phyloP scores from a whole-genome alignment of 148 eudicot species.

The Arctostaphylos glauca region DNA sequence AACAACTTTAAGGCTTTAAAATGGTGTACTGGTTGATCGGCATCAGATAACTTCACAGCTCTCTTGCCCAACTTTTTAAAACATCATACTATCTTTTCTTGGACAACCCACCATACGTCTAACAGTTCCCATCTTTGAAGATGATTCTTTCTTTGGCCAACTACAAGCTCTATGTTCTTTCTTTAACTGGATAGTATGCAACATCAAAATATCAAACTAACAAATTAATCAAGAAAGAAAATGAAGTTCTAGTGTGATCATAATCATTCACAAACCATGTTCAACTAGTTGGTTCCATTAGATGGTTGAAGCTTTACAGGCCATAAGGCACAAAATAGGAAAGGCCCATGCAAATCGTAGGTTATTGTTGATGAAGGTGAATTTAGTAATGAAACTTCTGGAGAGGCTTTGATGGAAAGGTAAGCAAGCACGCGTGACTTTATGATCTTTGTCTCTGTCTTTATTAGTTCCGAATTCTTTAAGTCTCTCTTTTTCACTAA shows the following conservation, averaged over 20 bases:
- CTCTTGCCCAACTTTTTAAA: constrained; percentile 52
- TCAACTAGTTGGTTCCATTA: constrained; percentile 25
- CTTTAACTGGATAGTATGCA: constrained; percentile 80
- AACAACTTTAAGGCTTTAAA: constrained; percentile 49
- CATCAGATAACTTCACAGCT: constrained; percentile 60
- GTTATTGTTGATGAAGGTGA: constrained; percentile 21
- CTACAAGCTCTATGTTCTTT: constrained; percentile 80
- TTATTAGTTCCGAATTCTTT: constrained; percentile 27
- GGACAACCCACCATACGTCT: constrained; percentile 46
- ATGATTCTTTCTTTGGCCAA: constrained; percentile 70
- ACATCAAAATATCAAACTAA: constrained; percentile 42
- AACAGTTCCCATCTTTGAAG: constrained; percentile 56
- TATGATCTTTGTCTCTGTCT: constrained; percentile 27
- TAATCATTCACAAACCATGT: constrained; percentile 27
- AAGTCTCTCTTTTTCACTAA: constrained; percentile 29
- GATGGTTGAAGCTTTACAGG: constrained; percentile 22
- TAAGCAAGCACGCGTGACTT: constrained; percentile 38
- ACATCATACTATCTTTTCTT: constrained; percentile 61
- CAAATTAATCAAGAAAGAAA: constrained; percentile 20
- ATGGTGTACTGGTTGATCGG: constrained; percentile 48
- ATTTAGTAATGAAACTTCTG: constrained; percentile 26
- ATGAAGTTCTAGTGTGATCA: constrained; percentile 8
- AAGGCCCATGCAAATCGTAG: constrained; percentile 19
- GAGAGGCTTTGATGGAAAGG: constrained; percentile 27
- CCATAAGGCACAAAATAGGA: constrained; percentile 20